Base-by-base conservation (phyloP, 257 asterid genomes). In the Solanum peruvianum region DNA sequence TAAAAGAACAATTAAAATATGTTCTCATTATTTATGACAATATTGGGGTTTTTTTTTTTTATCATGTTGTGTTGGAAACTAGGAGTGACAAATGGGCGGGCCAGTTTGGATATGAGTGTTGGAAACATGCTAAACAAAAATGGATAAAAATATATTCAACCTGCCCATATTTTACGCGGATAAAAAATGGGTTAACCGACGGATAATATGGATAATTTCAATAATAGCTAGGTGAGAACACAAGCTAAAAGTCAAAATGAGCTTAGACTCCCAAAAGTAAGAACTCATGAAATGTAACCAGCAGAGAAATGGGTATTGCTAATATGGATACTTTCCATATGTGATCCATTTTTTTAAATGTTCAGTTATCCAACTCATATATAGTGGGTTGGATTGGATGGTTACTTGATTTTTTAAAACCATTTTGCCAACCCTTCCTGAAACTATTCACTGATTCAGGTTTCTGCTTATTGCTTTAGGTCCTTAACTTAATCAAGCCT, bases 401-500 rank as follows among this genome's bases (percentile, higher is more conserved):
- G 25, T 70, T 29, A 29, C 14, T 70, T 70, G n/a, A 15, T 70
- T 8, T 33, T 70, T 16, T 15, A 31, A 31, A 64, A 33, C 77
- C 14, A 70, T 70, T 70, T 31, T 70, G 25, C n/a, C 42, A 18
- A 42, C 44, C 77, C 77, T 70, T 15, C 85, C 84, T 86, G 84
- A 64, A 89, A 49, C 31, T 60, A 83, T n/a, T 73, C 73, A 86
- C 88, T 91, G 80, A 88, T 83, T 76, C 41, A 78, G 81, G 73
- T 84, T 56, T 88, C 78, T 90, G 60, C 67, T 89, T 89, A 58
- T 88, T 89, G 29, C 67, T 89, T 85, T 86, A 95, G 99, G 98
- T 91, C 81, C 92, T 92, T 87, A 91, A 91, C 92, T 91, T 95
- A 91, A 93, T 97, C 86, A 96, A 90, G 91, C 99, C 99, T 73